These are phyloP conservation scores for Populus trichocarpa DNA, from an alignment of 441 rosid genomes.

Conservation along the genomic window DNA sequence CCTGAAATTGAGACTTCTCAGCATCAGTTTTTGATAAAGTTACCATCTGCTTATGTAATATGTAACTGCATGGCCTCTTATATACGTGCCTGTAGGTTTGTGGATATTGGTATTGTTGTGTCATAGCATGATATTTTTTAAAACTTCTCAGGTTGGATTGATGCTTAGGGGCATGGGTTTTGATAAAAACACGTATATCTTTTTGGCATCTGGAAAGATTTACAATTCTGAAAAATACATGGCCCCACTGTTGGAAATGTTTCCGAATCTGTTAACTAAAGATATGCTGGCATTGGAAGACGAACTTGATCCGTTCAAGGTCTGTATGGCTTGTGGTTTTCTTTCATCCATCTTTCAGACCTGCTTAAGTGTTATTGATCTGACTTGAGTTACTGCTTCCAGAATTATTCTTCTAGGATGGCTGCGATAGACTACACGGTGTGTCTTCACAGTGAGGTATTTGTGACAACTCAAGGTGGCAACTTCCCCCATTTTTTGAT, in stretches of 20 bases:
- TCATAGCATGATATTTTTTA: too few species aligned
- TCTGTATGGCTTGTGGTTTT: constrained; percentile 27
- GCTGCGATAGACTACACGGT: constrained; percentile 99
- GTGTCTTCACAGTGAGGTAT: constrained; percentile 99
- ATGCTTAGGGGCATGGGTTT: constrained; percentile 99
- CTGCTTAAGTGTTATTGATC: constrained; percentile 12
- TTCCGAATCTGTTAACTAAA: constrained; percentile 89
- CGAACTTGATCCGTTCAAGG: constrained; percentile 90
- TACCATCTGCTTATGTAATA: neutral
- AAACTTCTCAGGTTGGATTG: constrained; percentile 30
- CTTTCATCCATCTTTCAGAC: constrained; percentile 8
- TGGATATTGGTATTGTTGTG: neutral
- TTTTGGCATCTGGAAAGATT: constrained; percentile 93
- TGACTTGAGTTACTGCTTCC: constrained; percentile 40
- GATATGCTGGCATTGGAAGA: constrained; percentile 82
- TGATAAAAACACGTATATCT: constrained; percentile 78
- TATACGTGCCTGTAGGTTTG: neutral
- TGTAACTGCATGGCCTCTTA: neutral
- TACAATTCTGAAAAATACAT: constrained; percentile 88
- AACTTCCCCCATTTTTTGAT: constrained; percentile 98
- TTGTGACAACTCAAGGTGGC: constrained; percentile 99
- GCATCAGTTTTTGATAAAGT: neutral
- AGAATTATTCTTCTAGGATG: constrained; percentile 99
- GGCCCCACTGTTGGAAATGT: constrained; percentile 95
- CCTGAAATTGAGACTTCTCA: neutral